Conservation (phyloP, 1,139 yeast species). For the Keqinozyma sinolaborantium region DNA sequence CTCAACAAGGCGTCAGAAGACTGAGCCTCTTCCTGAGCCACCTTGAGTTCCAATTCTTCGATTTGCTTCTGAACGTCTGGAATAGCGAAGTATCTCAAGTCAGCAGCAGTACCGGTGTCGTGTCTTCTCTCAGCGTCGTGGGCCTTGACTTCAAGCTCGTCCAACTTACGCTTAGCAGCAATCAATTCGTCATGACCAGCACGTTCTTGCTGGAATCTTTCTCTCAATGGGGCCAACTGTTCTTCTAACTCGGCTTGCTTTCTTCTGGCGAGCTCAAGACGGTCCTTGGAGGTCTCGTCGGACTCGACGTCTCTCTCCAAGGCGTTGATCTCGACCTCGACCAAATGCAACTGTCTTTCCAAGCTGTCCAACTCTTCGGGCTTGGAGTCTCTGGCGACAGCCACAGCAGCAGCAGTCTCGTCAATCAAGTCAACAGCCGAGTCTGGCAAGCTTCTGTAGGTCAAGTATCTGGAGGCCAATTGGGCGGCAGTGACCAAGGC, state of each 20-base stretch:
- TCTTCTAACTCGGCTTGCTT: slow-evolving; percentile 83
- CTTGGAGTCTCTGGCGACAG: slow-evolving; percentile 95
- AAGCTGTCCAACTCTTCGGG: slow-evolving; percentile 94
- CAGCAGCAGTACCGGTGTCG: slow-evolving; percentile 94
- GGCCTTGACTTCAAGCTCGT: slow-evolving; percentile 89
- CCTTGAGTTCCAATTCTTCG: slow-evolving; percentile 67
- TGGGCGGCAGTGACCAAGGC: slow-evolving; percentile 96
- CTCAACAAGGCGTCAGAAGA: slow-evolving; percentile 65
- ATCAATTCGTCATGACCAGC: slow-evolving; percentile 90
- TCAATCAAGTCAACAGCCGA: slow-evolving; percentile 97
- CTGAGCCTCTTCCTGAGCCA: slow-evolving; percentile 64
- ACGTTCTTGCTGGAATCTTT: slow-evolving; percentile 82
- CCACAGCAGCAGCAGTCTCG: slow-evolving; percentile 96
- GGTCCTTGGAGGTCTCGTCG: slow-evolving; percentile 81
- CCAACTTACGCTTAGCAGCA: slow-evolving; percentile 82
- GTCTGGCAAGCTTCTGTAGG: slow-evolving; percentile 95
- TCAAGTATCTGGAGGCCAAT: slow-evolving; percentile 88
- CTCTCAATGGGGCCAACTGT: slow-evolving; percentile 79
- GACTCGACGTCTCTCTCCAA: slow-evolving; percentile 94
- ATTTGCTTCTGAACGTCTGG: slow-evolving; percentile 85
- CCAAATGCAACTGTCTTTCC: slow-evolving; percentile 86
- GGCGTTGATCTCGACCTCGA: slow-evolving; percentile 95
- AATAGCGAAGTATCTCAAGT: slow-evolving; percentile 92
- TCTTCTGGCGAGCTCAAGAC: slow-evolving; percentile 74
- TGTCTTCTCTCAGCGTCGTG: slow-evolving; percentile 95